Percentiles rank a stretch among this genome's conserved stretches.
These are phyloP conservation scores for Penicillium cosmopolitanum DNA, from an alignment of 495 filamentous ascomycete species.

Conservation along the genomic window DNA sequence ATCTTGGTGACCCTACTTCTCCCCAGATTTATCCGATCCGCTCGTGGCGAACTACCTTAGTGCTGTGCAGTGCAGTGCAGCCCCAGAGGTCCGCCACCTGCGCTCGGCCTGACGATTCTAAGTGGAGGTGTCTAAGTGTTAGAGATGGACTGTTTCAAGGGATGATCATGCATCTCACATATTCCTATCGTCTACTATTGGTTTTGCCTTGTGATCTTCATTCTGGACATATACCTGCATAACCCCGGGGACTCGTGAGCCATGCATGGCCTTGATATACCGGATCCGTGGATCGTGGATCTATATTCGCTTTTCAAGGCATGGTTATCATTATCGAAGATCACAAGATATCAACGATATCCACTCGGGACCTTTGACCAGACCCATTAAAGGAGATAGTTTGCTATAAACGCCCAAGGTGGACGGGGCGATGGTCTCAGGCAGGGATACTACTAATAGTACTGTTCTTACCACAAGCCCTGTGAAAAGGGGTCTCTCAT, in stretches of 20 bases:
- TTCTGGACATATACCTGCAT: background rate
- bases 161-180: constrained; percentile 1
- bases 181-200: background rate
- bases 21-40: constrained; percentile 17
- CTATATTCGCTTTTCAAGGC: background rate
- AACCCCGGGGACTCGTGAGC: too few species aligned
- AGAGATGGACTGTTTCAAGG: constrained; percentile 2
- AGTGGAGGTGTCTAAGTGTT: constrained; percentile 6
- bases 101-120: constrained; percentile 3
- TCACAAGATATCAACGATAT: background rate
- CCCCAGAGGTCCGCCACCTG: constrained; percentile 4
- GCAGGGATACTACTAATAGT: background rate
- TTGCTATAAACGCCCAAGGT: background rate
- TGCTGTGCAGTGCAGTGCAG: constrained; percentile 1
- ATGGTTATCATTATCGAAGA: background rate
- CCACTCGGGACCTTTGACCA: background rate
- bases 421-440: background rate
- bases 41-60: constrained; percentile 22
- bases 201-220: background rate
- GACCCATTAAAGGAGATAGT: background rate
- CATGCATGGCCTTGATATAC: too few species aligned
- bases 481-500: too few species aligned
- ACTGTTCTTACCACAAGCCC: too few species aligned
- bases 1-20: background rate
- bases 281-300: background rate